Percentiles rank a stretch among this genome's conserved stretches.
Evolutionary conservation across 179 eudicot genomes (phyloP).

Genomic region (Spergularia azorica): DNA sequence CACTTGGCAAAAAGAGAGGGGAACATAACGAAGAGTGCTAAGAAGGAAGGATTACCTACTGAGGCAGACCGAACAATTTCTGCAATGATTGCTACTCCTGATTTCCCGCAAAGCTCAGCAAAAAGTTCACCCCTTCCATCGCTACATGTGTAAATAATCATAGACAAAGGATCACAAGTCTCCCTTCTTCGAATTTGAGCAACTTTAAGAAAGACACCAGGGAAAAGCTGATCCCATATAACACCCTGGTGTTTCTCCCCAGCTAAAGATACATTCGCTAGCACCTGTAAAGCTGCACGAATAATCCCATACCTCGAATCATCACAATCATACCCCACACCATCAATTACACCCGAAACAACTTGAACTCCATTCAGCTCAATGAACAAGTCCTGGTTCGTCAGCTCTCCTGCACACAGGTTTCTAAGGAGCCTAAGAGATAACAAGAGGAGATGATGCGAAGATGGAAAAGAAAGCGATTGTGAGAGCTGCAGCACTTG

Average conservation of each 20-base stretch:
- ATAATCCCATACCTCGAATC: conserved; percentile 42
- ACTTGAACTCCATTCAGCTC: conserved; percentile 55
- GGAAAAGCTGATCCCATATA: conserved; percentile 59
- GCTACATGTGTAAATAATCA: conserved; percentile 64
- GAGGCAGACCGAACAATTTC: conserved; percentile 61
- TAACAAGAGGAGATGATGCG: conserved; percentile 41
- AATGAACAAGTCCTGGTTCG: conserved; percentile 61
- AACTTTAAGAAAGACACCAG: conserved; percentile 47
- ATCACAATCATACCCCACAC: conserved; percentile 27
- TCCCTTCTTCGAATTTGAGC: conserved; percentile 53
- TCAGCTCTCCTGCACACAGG: conserved; percentile 70
- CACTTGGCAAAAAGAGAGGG: background rate
- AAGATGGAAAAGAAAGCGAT: conserved; percentile 34
- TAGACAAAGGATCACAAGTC: conserved; percentile 75
- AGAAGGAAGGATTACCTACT: conserved; percentile 40
- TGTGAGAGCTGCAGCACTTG: conserved; percentile 47
- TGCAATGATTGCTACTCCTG: conserved; percentile 48
- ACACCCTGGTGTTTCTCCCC: conserved; percentile 60
- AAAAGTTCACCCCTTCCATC: conserved; percentile 41
- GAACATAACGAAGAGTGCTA: too few relatives aligned
- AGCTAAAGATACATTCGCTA: conserved; percentile 73
- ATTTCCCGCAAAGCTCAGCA: conserved; percentile 44
- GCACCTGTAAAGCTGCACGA: conserved; percentile 70
- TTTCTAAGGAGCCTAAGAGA: conserved; percentile 77
- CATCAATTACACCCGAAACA: conserved; percentile 35